Evolutionary conservation across 305 asterid genomes (phyloP).

Genomic region (Plantago coronopus): DNA sequence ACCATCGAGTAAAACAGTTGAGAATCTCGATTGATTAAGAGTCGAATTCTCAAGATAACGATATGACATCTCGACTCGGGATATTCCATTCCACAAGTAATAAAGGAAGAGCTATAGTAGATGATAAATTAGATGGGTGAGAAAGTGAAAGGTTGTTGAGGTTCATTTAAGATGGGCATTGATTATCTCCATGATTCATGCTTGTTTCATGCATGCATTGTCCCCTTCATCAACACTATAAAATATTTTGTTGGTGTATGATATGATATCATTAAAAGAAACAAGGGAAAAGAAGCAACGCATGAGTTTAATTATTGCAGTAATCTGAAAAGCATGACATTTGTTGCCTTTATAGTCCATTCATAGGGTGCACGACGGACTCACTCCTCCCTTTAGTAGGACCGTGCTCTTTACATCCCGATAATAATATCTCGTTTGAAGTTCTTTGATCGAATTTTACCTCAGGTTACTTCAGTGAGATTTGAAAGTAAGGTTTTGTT

Average conservation of each 20-base stretch:
- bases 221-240: conserved; percentile 1
- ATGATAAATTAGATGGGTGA: no score
- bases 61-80: no score
- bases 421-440: no score
- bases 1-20: no score
- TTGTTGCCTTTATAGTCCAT: conserved; percentile 17
- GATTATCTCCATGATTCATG: conserved; percentile 26
- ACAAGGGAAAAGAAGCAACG: conserved; percentile 12
- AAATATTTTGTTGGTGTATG: neutral
- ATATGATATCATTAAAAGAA: conserved; percentile 2
- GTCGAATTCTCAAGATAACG: no score
- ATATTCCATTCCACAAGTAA: no score
- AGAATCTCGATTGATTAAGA: no score
- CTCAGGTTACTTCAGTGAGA: no score
- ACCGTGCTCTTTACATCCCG: no score
- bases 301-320: conserved; percentile 32
- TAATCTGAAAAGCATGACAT: conserved; percentile 31
- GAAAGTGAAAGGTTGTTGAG: conserved; percentile 6
- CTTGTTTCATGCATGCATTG: conserved; percentile 24
- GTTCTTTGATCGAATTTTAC: no score
- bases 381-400: neutral
- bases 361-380: neutral
- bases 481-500: no score
- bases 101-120: neutral
- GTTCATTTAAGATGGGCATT: conserved; percentile 11